Evolutionary conservation across 2,329 filamentous ascomycete genomes (phyloP).

Genomic region (Mariannaea elegans): DNA sequence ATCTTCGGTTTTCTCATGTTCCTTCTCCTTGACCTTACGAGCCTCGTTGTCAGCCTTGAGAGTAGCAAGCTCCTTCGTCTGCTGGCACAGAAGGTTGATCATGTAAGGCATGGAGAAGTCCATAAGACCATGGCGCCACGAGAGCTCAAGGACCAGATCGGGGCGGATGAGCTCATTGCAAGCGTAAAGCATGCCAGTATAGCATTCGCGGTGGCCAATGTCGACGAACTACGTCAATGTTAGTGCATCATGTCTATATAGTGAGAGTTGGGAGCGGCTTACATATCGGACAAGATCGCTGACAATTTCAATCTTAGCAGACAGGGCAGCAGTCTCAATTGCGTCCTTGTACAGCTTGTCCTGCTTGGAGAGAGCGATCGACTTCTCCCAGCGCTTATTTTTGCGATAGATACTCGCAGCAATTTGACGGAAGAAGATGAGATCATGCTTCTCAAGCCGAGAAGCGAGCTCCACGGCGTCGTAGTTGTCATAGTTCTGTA

Average conservation of each 20-base stretch:
- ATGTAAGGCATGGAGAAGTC: slow-evolving; percentile 99
- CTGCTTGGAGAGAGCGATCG: slow-evolving; percentile 95
- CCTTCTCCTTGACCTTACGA: slow-evolving; percentile 79
- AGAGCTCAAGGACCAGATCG: slow-evolving; percentile 92
- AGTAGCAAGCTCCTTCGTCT: slow-evolving; percentile 82
- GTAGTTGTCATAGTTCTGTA: slow-evolving; percentile 99
- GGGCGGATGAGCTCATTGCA: slow-evolving; percentile 97
- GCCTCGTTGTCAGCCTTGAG: slow-evolving; percentile 97
- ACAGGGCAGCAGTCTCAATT: slow-evolving; percentile 96
- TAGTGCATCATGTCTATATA: slow-evolving; percentile 39
- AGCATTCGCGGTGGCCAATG: slow-evolving; percentile 98
- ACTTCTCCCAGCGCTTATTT: slow-evolving; percentile 99
- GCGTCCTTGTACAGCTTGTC: slow-evolving; percentile 99
- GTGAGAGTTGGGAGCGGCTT: slow-evolving; percentile 59
- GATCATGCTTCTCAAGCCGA: slow-evolving; percentile 94
- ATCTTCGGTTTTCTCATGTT: slow-evolving; percentile 85
- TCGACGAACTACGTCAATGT: slow-evolving; percentile 82
- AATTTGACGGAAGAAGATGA: slow-evolving; percentile 99
- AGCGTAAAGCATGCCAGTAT: slow-evolving; percentile 99
- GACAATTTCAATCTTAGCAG: slow-evolving; percentile 88
- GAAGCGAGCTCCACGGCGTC: slow-evolving; percentile 92
- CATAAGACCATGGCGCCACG: slow-evolving; percentile 92
- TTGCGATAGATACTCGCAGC: slow-evolving; percentile 98
- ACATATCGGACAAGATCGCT: slow-evolving; percentile 97
- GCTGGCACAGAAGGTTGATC: slow-evolving; percentile 96